Conservation (phyloP, 2,329 filamentous ascomycete genomes). For the Pochonia chlamydosporia region DNA sequence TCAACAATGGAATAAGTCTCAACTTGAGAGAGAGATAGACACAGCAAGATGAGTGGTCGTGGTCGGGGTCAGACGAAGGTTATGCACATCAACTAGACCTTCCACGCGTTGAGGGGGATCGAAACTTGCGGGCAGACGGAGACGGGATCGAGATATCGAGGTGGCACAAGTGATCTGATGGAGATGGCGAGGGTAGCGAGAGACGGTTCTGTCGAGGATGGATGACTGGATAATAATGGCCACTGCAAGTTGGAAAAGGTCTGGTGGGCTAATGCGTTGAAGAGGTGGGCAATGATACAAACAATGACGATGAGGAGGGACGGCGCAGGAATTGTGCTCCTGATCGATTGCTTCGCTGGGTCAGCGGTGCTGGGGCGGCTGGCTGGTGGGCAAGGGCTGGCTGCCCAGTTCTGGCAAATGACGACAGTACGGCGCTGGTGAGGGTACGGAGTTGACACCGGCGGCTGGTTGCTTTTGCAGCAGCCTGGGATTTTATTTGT, state of each 20-base stretch:
- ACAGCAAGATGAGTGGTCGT: background rate
- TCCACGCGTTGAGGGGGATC: background rate
- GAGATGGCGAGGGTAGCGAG: background rate
- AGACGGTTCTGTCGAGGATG: background rate
- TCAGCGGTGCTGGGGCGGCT: background rate
- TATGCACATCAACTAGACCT: background rate
- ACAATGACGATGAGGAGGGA: slow-evolving; percentile 7
- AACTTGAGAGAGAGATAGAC: background rate
- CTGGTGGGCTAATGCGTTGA: background rate
- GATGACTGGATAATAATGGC: background rate
- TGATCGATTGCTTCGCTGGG: background rate
- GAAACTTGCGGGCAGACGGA: background rate
- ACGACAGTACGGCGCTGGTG: background rate
- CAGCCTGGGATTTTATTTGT: background rate
- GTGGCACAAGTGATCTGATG: background rate
- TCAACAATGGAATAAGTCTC: background rate
- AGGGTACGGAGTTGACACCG: too few relatives aligned
- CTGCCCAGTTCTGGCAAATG: background rate
- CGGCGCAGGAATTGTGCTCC: slow-evolving; percentile 2
- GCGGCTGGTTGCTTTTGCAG: background rate
- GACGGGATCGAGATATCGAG: background rate
- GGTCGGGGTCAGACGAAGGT: background rate
- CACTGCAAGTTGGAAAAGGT: slow-evolving; percentile 1
- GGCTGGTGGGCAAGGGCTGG: background rate
- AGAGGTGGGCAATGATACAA: slow-evolving; percentile 7